Conservation (phyloP, 2,329 filamentous ascomycete genomes). For the Pseudocercospora pini-densiflorae region DNA sequence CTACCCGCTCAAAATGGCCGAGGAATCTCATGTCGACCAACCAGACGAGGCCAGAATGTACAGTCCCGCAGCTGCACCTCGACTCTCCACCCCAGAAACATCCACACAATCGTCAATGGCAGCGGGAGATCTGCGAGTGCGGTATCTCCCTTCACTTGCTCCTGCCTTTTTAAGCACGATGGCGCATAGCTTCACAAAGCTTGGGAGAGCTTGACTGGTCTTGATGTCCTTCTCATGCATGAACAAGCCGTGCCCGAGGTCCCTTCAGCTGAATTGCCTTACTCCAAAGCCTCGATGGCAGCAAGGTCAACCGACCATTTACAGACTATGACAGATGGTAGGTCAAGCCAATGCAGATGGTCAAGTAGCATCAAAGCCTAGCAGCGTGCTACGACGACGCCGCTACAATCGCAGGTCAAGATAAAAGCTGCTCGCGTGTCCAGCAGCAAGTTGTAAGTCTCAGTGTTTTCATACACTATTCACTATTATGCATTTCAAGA, state of each 20-base stretch:
- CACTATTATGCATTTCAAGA: conserved; percentile 4
- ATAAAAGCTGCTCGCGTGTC: conserved; percentile 1
- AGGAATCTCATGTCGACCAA: neutral
- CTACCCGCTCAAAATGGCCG: neutral
- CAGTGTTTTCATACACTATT: neutral
- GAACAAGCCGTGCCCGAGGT: conserved; percentile 3
- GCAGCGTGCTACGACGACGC: neutral
- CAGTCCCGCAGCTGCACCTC: neutral
- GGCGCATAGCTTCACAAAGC: conserved; percentile 1
- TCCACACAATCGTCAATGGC: neutral
- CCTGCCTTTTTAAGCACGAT: neutral
- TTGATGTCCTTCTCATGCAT: conserved; percentile 2
- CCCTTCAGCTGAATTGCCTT: neutral
- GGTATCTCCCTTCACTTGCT: neutral
- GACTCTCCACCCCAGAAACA: neutral
- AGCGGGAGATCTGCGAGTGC: neutral
- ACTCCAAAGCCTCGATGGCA: neutral
- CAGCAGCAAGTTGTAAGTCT: neutral
- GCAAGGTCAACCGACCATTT: neutral
- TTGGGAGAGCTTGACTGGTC: conserved; percentile 8
- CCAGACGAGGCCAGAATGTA: neutral
- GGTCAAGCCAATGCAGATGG: neutral
- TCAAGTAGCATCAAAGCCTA: neutral
- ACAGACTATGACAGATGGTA: neutral
- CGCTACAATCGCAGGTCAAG: neutral